Conservation (phyloP, 768 basidiomycete species). For the Pleurotus tuoliensis region DNA sequence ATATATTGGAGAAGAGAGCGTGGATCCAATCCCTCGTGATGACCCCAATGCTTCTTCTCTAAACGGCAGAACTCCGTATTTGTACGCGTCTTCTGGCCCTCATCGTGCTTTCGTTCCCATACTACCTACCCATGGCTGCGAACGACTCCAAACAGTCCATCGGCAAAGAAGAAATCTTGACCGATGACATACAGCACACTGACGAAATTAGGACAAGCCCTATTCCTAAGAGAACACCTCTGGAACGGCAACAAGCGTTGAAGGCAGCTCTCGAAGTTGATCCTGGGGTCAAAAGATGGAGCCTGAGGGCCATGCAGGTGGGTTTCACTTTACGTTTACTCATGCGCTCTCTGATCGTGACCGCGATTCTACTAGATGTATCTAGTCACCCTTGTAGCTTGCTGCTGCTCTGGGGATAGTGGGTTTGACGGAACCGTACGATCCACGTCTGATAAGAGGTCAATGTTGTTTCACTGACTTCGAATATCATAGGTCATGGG, state of each 20-base stretch:
- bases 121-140: neutral
- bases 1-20: neutral
- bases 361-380: slow-evolving; percentile 30
- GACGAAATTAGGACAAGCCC: neutral
- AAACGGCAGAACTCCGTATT: neutral
- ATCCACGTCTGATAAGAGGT: neutral
- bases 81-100: neutral
- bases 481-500: slow-evolving; percentile 39
- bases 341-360: no score
- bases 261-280: slow-evolving; percentile 36
- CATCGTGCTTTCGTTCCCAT: no score
- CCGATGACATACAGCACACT: slow-evolving; percentile 8
- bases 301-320: slow-evolving; percentile 34
- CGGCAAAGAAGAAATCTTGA: slow-evolving; percentile 19
- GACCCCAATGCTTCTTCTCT: neutral
- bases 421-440: slow-evolving; percentile 52
- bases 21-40: neutral
- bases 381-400: slow-evolving; percentile 41
- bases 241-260: slow-evolving; percentile 36
- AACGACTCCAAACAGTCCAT: slow-evolving; percentile 19
- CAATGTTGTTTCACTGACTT: neutral
- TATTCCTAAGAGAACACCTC: slow-evolving; percentile 24
- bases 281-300: slow-evolving; percentile 35
- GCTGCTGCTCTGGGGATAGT: slow-evolving; percentile 47
- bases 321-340: neutral